Evolutionary conservation across 176 grass and related monocot species (phyloP), one percentile per base, ranked within the genome.

Genomic region (Oryza coarctata): DNA sequence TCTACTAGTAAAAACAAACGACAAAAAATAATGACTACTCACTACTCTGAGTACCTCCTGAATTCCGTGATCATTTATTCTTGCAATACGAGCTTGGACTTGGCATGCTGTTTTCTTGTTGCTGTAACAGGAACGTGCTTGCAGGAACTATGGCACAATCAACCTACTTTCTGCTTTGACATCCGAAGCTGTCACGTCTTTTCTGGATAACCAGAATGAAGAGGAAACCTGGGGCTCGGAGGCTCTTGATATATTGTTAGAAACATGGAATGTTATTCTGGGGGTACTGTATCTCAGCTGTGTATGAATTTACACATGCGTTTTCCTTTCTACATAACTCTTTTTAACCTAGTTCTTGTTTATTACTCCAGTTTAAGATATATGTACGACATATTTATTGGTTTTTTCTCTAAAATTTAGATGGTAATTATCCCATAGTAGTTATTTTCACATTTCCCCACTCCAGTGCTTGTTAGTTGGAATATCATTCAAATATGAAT

Each of bases 231-330:
- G 93, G 96, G 86, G 81, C 80, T 87, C 89, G 30, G 93, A 99
- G 63, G 81, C 90, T 84, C 87, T 93, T 78, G 96, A 98, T 88
- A 95, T 98, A 76, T 91, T 95, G 52, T 89, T 98, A 84, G 96
- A 98, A 84, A 91, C 89, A 71, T 98, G 96, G 96, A 95, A 88
- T 91, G 89, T 98, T 78, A 80, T 95, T 88, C 87, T 98, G 50
- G 88, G 82, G 96, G 96, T 98, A 93, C 60, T 68, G 58, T 49
- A 41, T 61, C 67, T 70, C 63, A 76, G 41, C 45, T 82, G 33
- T 78, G 29, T 32, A 67, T 80, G 13, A 14, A 49, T 74, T 58
- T 78, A 68, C 70, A n/a, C 22, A 36, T 50, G 43, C 12, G 23
- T 64, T 32, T 90, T 45, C 32, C 26, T 33, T 25, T 74, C 63